Percentiles rank a stretch among this genome's conserved stretches.
Conservation (phyloP, 2,329 filamentous ascomycete genomes). For the Botryotinia globosa region DNA sequence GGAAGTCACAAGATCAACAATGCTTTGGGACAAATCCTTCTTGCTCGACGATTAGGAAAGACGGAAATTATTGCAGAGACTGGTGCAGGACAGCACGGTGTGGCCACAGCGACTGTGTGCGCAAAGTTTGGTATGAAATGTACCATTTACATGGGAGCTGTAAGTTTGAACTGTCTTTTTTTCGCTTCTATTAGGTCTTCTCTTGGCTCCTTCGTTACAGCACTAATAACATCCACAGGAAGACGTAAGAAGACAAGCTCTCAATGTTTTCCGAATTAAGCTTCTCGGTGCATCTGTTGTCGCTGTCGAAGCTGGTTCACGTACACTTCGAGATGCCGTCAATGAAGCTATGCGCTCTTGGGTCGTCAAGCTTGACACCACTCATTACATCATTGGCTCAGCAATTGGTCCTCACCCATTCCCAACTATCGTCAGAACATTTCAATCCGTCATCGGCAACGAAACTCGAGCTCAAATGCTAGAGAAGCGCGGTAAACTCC, state of each 20-base stretch:
- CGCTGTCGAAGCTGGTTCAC: conserved; percentile 85
- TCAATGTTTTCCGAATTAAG: conserved; percentile 99
- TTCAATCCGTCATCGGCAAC: conserved; percentile 93
- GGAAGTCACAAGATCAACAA: conserved; percentile 99
- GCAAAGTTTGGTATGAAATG: conserved; percentile 98
- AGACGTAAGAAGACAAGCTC: conserved; percentile 89
- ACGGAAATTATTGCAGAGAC: conserved; percentile 98
- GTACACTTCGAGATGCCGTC: conserved; percentile 81
- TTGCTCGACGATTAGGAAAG: conserved; percentile 85
- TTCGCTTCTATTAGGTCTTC: too few relatives aligned
- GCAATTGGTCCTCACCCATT: conserved; percentile 97
- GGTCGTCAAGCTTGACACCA: conserved; percentile 89
- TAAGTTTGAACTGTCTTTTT: conserved; percentile 27
- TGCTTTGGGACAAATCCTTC: conserved; percentile 84
- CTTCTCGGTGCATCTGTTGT: conserved; percentile 90
- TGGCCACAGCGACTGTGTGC: conserved; percentile 94
- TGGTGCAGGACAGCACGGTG: conserved; percentile 94
- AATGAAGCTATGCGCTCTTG: conserved; percentile 94
- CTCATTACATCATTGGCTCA: conserved; percentile 97
- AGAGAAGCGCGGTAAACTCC: conserved; percentile 79
- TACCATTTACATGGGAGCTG: conserved; percentile 94
- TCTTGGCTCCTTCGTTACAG: conserved; percentile 11
- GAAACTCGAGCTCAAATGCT: conserved; percentile 94
- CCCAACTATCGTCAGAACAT: conserved; percentile 94
- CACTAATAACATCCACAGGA: conserved; percentile 48